Base-by-base conservation (phyloP, 2,329 filamentous ascomycete species). In the Microcyclosporella mali region DNA sequence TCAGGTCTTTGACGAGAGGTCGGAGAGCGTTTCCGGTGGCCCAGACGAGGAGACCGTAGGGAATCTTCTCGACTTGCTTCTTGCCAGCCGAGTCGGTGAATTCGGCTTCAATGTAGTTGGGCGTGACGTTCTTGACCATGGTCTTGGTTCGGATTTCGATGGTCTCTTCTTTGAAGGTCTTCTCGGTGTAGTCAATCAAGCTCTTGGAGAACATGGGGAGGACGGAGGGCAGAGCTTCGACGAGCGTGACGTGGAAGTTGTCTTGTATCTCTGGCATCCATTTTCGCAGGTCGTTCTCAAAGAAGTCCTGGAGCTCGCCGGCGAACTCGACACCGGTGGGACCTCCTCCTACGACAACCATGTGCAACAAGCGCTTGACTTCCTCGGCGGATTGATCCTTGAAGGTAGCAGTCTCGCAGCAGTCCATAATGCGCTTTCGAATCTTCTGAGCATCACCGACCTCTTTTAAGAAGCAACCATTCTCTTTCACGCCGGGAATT, bases 391-490 rank as follows among this genome's bases (percentile, higher is more conserved):
- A 75, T 72, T 98, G 92, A 63, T 88, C 90, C 79, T 97, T 97
- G 83, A 98, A 95, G 50, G 88, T 90, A 40, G 92, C 92, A 28
- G 90, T 95, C 73, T 98, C 92, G 57, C 95, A 89, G 67, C 92
- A 98, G 73, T 98, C 92, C 92, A 98, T 98, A 70, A 98, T 95
- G 70, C 88, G 88, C 77, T 90, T 95, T 63, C 92, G 88, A 65
- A 98, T 98, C 62, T 81, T 79, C 71, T 98, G 92, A 45, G 92
- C 92, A 66, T 98, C 94, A 54, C 78, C 81, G 63, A 98, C 95
- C 72, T 98, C 94, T 78, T 98, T 98, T 65, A 98, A 72, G 79
- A 98, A 98, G 73, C 89, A 95, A 57, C 87, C 90, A 75, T 98
- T 73, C 70, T 98, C 92, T 56, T 81, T 82, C 43, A 98, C 92